Evolutionary conservation across 2,329 filamentous ascomycete genomes (phyloP).

Genomic region (Arthrobotrys sinensis): DNA sequence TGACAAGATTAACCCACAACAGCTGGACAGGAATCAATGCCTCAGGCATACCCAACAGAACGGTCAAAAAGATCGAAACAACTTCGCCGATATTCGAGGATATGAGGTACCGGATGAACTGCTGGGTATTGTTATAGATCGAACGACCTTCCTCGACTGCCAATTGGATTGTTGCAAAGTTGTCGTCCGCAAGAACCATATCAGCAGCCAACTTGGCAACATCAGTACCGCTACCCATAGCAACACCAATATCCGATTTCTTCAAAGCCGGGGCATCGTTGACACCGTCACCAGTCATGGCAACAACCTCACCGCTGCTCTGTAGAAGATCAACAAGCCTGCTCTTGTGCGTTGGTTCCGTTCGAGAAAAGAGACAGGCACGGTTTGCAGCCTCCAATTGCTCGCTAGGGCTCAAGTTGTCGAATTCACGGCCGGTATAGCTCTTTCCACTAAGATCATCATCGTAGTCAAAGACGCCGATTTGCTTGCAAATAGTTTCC

Average conservation of each 20-base stretch:
- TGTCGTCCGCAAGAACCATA: conserved; percentile 98
- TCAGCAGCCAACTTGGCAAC: conserved; percentile 96
- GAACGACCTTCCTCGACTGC: conserved; percentile 97
- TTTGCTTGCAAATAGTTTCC: conserved; percentile 96
- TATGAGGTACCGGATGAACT: conserved; percentile 99
- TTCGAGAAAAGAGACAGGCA: conserved; percentile 94
- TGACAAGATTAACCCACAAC: conserved; percentile 98
- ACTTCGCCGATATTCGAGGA: conserved; percentile 99
- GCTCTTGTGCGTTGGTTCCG: conserved; percentile 97
- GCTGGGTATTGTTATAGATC: conserved; percentile 99
- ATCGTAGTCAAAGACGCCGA: conserved; percentile 86
- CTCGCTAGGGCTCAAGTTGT: conserved; percentile 82
- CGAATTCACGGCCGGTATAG: conserved; percentile 95
- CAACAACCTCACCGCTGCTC: conserved; percentile 91
- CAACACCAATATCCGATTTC: conserved; percentile 98
- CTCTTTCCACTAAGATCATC: conserved; percentile 93
- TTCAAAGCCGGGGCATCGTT: conserved; percentile 98
- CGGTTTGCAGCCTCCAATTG: conserved; percentile 86
- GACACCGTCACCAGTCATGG: conserved; percentile 99
- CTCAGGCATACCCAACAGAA: conserved; percentile 96
- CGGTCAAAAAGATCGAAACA: conserved; percentile 98
- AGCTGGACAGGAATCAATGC: conserved; percentile 96
- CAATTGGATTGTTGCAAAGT: conserved; percentile 97
- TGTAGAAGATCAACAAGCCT: conserved; percentile 97
- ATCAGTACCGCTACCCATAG: conserved; percentile 98